Evolutionary conservation across 805 yeast species (phyloP), one percentile per base, ranked within the genome.

Genomic region (Saccharomyces kudriavzevii): DNA sequence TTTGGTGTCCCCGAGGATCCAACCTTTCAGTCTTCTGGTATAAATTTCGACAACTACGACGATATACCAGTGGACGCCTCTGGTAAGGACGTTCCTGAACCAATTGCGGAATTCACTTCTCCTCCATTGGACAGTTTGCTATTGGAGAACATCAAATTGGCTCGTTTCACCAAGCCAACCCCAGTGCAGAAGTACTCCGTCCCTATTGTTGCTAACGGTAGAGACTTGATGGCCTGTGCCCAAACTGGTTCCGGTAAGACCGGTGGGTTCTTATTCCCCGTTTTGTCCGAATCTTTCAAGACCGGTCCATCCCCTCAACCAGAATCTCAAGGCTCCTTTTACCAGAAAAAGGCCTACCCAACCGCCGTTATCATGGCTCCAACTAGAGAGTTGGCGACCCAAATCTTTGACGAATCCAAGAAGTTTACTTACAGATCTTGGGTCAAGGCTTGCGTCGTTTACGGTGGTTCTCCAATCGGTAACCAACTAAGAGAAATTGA

Each of bases 231-330:
- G 96, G 96, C 96, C 40, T 89, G 96, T 82, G 96, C 96, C 56
- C 96, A 89, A 78, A 89, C 96, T 63, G 96, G 96, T 85, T 91
- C 98, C 55, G 99, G 99, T 82, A 94, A 94, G 78, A 94, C 99
- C 70, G 99, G 98, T 81, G 99, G 99, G 62, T 94, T 94, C 81
- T 78, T 94, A 70, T 94, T 94, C 87, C 99, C 99, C 59, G 96
- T 94, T 53, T 80, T 94, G 64, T 87, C 96, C 49, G 90, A 90
- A 77, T 87, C 95, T 57, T 94, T 85, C 76, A 77, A 81, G 71
- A 81, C 78, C 64, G 99, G 99, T 52, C 99, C 99, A 53, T 79
- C 88, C 55, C 77, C 81, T 55, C 68, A 72, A 46, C 78, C 82
- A 51, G 78, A 73, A 55, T 58, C 58, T 27, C 61, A 61, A 43